Evolutionary conservation across 345 rosid genomes (phyloP), one percentile per base, ranked within the genome.

Genomic region (Euclidium syriacum): DNA sequence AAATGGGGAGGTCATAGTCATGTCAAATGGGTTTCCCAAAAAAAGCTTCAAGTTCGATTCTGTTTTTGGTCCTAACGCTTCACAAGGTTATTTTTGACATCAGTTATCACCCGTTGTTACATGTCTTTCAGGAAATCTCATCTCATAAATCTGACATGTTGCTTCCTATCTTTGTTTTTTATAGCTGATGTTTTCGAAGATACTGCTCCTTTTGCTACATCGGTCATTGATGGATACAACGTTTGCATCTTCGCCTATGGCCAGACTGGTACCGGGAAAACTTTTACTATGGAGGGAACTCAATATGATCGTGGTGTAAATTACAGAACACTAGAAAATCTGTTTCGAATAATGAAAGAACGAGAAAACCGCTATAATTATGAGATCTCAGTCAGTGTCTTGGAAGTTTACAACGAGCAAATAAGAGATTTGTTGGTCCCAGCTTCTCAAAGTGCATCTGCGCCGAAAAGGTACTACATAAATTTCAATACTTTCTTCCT

Each of bases 391-490:
- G 99, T 90, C 46, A 94, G 99, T 60, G 99, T 85, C 52, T 70
- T 94, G 78, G 99, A 94, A 83, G 97, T 94, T 52, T 94, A 94
- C 73, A 94, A 94, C 54, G 99, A 94, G 64, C 99, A 87, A 68
- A 90, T 94, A 60, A 75, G 96, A 74, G 99, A 87, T 79, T 73
- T 90, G 75, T 75, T 94, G 5, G 83, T 54, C 39, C 44, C 78
- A 51, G 81, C 77, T 64, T 72, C 88, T 57, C 96, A 81, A 63
- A 72, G 73, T 67, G 82, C 86, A 62, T 57, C 72, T 18, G 67
- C 79, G 41, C 63, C 75, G 23, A 94, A 90, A 82, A 90, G 97
- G 97, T 90, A 36, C 10, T 30, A 22, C 10, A 38, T 33, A 27
- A 10, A 27, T 29, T 10, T 42, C 26, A 27, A 18, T 33, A 2